Base-by-base conservation (phyloP, 345 rosid species). In the Syzygium jambos region DNA sequence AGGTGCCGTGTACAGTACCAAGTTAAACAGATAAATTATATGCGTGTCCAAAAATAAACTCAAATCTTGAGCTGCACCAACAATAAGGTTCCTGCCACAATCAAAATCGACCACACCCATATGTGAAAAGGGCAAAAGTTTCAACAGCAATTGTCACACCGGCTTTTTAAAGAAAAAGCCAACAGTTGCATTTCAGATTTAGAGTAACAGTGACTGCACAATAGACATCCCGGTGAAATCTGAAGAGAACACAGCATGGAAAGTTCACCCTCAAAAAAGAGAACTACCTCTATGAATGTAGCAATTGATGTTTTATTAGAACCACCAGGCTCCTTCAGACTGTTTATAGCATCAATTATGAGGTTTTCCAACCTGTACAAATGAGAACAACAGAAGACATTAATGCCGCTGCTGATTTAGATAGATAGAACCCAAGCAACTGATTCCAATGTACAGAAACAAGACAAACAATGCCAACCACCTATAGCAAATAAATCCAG, bases 261-360 rank as follows among this genome's bases (percentile, higher is more conserved):
- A 84, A 27, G 61, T 84, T 84, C 25, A 43, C 34, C 56, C n/a
- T 54, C 14, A 27, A 84, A 53, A 22, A 54, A 84, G 30, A 78
- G 82, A 86, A 84, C 46, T 87, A 96, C 99, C 99, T 96, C 99
- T 88, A 98, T 96, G 91, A 93, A 96, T 84, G 95, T 89, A 89
- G 96, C 97, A 85, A 98, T 96, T 59, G 93, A 82, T 38, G 98
- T 95, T 93, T 97, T 98, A 88, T 96, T 93, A 21, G 98, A 96
- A 88, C 99, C 99, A 73, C 94, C 94, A 86, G 95, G 94, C 94
- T 98, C 99, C 93, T 94, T 96, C 95, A 98, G 90, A 88, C 89
- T 93, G 87, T 93, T 87, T 91, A 98, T 94, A 57, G 99, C 98
- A 87, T 98, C 99, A 95, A 95, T 89, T 88, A 98, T 93, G 68